A percentile compares a stretch with the other conserved stretches of the same genome.
These are phyloP conservation scores for Phialocephala subalpina DNA, from an alignment of 2,329 filamentous ascomycete genomes.

Conservation along the genomic window DNA sequence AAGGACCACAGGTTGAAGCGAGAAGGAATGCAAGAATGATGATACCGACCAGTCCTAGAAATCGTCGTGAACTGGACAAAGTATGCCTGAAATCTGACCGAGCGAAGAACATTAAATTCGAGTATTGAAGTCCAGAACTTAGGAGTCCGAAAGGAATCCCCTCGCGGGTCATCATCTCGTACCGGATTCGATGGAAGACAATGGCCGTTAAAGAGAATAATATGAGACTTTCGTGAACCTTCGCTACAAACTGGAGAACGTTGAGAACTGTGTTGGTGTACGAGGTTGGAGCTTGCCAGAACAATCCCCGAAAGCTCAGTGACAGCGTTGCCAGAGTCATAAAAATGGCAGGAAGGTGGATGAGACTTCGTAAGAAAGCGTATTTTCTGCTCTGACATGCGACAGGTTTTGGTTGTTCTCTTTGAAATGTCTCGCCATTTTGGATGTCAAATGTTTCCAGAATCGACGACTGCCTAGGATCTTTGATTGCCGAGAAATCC, in stretches of 20 bases:
- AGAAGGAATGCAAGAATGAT: not conserved
- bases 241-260: constrained; percentile 12
- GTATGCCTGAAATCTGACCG: not conserved
- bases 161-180: not conserved
- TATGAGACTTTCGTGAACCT: constrained; percentile 13
- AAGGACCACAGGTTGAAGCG: not conserved
- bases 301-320: not conserved
- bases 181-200: constrained; percentile 6
- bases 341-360: not conserved
- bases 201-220: constrained; percentile 8
- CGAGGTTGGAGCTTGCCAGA: constrained; percentile 5
- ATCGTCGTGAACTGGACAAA: not conserved
- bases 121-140: constrained; percentile 2
- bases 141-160: constrained; percentile 11
- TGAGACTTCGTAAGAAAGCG: not conserved
- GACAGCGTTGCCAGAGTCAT: constrained; percentile 2
- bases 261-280: constrained; percentile 12
- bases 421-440: not conserved
- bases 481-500: not conserved
- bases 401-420: not conserved
- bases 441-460: not conserved
- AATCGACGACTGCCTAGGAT: not conserved
- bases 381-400: not conserved
- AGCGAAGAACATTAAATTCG: not conserved
- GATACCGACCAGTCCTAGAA: not conserved